Conservation (phyloP, 2,329 filamentous ascomycete genomes). For the Aureobasidium sp. region DNA sequence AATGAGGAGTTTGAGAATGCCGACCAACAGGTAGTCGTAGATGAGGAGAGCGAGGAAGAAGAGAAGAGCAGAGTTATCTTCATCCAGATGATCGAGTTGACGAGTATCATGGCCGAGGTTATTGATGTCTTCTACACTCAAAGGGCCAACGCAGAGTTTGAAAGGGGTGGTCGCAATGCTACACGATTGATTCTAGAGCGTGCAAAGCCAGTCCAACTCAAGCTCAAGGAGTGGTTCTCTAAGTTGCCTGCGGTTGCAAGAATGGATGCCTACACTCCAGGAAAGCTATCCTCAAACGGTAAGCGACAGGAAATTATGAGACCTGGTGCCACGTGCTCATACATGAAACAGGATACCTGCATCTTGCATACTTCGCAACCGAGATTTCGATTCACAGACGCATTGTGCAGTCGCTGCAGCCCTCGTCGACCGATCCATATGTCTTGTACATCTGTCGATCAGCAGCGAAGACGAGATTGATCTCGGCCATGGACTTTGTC, state of each 20-base stretch:
- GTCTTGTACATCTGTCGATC: constrained; percentile 87
- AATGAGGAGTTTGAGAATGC: constrained; percentile 56
- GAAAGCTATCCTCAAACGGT: constrained; percentile 37
- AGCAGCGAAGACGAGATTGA: constrained; percentile 86
- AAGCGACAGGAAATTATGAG: constrained; percentile 9
- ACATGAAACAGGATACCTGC: constrained; percentile 51
- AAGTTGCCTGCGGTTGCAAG: constrained; percentile 54
- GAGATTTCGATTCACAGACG: constrained; percentile 89
- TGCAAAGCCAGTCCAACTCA: constrained; percentile 74
- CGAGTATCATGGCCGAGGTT: constrained; percentile 68
- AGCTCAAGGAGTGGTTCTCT: constrained; percentile 74
- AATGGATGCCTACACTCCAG: constrained; percentile 49
- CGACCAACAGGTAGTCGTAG: constrained; percentile 18
- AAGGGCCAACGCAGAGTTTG: constrained; percentile 61
- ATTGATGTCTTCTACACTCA: constrained; percentile 77
- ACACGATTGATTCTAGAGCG: constrained; percentile 65
- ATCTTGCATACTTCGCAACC: constrained; percentile 86
- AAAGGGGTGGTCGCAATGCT: constrained; percentile 58
- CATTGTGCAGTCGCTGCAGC: constrained; percentile 71
- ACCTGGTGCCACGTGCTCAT: not conserved
- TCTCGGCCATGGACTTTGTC: constrained; percentile 95
- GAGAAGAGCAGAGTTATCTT: constrained; percentile 64
- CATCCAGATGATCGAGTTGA: constrained; percentile 65
- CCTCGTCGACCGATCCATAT: constrained; percentile 57
- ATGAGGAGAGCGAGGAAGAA: constrained; percentile 38